These are phyloP conservation scores for Heritiera littoralis DNA, from an alignment of 345 rosid genomes.

Conservation along the genomic window DNA sequence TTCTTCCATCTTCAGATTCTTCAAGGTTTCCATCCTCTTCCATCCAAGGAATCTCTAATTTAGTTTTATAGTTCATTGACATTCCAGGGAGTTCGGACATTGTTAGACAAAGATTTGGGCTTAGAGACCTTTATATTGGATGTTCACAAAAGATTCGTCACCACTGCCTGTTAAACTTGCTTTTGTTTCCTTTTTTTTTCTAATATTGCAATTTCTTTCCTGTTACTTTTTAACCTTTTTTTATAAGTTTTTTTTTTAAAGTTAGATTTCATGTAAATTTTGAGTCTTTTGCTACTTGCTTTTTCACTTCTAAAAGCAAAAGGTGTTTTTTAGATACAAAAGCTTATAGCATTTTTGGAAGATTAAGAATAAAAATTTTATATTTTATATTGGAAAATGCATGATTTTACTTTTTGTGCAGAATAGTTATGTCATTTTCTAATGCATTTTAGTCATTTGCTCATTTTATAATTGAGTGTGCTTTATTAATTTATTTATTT, in stretches of 20 bases:
- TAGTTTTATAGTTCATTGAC: conserved; percentile 75
- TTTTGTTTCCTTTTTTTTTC: conserved; percentile 37
- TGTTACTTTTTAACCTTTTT: background rate
- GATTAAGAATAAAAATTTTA: background rate
- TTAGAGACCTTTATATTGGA: conserved; percentile 69
- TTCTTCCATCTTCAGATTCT: no score
- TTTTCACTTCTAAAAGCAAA: background rate
- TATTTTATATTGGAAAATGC: background rate
- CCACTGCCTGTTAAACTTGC: conserved; percentile 55
- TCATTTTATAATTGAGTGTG: background rate
- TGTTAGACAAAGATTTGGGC: conserved; percentile 80
- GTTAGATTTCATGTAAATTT: conserved; percentile 1
- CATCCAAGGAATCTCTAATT: no score
- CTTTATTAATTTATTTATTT: background rate
- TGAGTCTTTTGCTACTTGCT: background rate
- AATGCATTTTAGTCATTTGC: background rate
- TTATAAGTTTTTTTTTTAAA: background rate
- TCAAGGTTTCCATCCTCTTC: no score
- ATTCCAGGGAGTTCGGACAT: conserved; percentile 77
- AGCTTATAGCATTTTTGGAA: background rate
- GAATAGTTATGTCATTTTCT: background rate
- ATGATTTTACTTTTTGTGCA: background rate
- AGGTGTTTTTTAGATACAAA: background rate
- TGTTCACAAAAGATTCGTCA: conserved; percentile 70
- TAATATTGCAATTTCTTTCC: background rate